A percentile compares a stretch with the other conserved stretches of the same genome.
These are phyloP conservation scores for Rutstroemia sp. DNA, from an alignment of 2,329 filamentous ascomycete species.

Conservation along the genomic window DNA sequence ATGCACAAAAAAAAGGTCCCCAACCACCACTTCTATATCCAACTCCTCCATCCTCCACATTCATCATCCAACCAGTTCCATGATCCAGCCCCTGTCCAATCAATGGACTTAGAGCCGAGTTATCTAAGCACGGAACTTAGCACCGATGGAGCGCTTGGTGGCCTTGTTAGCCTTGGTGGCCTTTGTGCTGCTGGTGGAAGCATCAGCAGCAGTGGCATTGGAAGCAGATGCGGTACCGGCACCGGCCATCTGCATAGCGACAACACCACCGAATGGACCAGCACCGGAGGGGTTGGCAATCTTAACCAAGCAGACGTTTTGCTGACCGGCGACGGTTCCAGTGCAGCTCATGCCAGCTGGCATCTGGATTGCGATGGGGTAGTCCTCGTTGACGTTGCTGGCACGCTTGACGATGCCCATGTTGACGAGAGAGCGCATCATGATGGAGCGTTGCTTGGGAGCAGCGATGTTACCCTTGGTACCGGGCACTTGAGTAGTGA, in stretches of 20 bases:
- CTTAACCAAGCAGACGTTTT: constrained; percentile 54
- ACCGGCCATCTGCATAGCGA: constrained; percentile 43
- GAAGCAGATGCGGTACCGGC: constrained; percentile 7
- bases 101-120: not conserved
- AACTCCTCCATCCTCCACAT: not conserved
- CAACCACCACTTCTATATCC: not conserved
- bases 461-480: constrained; percentile 31
- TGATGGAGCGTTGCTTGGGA: constrained; percentile 21
- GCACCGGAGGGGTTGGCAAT: constrained; percentile 54
- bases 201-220: not conserved
- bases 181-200: no score
- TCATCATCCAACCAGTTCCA: not conserved
- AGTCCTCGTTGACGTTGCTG: constrained; percentile 32
- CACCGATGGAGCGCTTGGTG: constrained; percentile 6
- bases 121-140: constrained; percentile 12
- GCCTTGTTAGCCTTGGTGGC: no score
- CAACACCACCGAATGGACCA: constrained; percentile 55
- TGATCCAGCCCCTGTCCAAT: not conserved
- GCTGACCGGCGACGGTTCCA: constrained; percentile 51
- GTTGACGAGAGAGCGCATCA: constrained; percentile 22
- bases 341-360: constrained; percentile 48
- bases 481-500: constrained; percentile 47
- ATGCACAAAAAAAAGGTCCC: not conserved
- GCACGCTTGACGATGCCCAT: constrained; percentile 28
- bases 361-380: constrained; percentile 34